phyloP scores from a whole-genome alignment of 345 rosid species.

The Isatis tinctoria region DNA sequence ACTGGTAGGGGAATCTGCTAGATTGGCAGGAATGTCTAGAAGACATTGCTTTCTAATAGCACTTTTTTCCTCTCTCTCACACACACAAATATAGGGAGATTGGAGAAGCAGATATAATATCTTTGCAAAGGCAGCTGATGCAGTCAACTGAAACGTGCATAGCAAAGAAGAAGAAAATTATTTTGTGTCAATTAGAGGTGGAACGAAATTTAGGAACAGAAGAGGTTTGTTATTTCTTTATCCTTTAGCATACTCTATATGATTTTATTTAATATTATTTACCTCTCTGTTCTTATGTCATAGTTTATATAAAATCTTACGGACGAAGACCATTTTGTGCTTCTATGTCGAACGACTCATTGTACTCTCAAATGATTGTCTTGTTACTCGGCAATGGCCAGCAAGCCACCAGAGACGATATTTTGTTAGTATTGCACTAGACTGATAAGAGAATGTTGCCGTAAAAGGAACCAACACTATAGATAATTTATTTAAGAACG shows the following conservation, averaged over 20 bases:
- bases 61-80: neutral
- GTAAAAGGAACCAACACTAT: slow-evolving; percentile 1
- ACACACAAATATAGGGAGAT: slow-evolving; percentile 58
- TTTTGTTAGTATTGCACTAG: neutral
- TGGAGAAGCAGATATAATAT: slow-evolving; percentile 82
- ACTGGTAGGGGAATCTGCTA: neutral
- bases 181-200: slow-evolving; percentile 83
- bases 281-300: neutral
- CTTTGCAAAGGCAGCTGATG: slow-evolving; percentile 86
- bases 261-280: neutral
- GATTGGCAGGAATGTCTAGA: neutral
- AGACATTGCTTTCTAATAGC: slow-evolving; percentile 11
- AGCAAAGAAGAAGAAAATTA: slow-evolving; percentile 83
- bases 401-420: neutral
- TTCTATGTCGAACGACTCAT: neutral
- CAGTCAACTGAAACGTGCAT: slow-evolving; percentile 90
- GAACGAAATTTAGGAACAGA: slow-evolving; percentile 79
- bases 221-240: slow-evolving; percentile 51
- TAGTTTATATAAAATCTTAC: slow-evolving; percentile 5
- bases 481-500: neutral
- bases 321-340: neutral
- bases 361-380: neutral
- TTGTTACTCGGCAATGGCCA: neutral
- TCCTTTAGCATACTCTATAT: neutral
- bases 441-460: slow-evolving; percentile 3